Base-by-base conservation (phyloP, 805 yeast species). In the Yueomyces sp. region DNA sequence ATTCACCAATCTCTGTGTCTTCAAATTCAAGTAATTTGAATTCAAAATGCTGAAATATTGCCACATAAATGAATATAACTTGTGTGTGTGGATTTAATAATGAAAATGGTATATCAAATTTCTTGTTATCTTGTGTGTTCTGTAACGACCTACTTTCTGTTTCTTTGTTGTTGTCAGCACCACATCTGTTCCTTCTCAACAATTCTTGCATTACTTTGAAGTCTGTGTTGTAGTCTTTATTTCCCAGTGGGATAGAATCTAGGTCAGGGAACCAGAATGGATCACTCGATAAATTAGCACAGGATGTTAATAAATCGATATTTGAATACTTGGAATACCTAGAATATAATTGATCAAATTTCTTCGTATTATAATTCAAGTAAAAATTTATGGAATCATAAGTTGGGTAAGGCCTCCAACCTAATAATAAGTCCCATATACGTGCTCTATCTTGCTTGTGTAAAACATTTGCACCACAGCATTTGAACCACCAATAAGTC, bases 401-500 rank as follows among this genome's bases (percentile, higher is more conserved):
- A 6, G 49, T 47, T 31, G 64, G 67, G 41, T 62, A 56, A 8
- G 68, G 67, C 52, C 88, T 70, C 78, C 88, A 85, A 1, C 96
- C 95, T 28, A 88, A 61, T 39, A 87, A 62, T 49, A 78, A 64
- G 64, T 88, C 97, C 97, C 97, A 88, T 5, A 86, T 69, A 47
- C 95, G 70, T 9, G 92, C 95, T 42, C 96, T 65, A 60, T 86
- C 95, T 46, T 70, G 71, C 48, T 82, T 73, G 39, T 87, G 80
- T 74, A 94, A 77, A 5, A 81, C 86, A 61, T 84, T 84, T 11
- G 92, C 76, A 26, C 96, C 96, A 55, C 85, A 76, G 72, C 84
- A 88, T 57, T 86, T 85, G 49, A 88, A 68, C 96, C 96, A 88
- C 95, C 95, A 88, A 37, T 85, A 72, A 28, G 87, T 67, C 96